Conservation (phyloP, 148 eudicot species). For the Fagopyrum homotropicum region DNA sequence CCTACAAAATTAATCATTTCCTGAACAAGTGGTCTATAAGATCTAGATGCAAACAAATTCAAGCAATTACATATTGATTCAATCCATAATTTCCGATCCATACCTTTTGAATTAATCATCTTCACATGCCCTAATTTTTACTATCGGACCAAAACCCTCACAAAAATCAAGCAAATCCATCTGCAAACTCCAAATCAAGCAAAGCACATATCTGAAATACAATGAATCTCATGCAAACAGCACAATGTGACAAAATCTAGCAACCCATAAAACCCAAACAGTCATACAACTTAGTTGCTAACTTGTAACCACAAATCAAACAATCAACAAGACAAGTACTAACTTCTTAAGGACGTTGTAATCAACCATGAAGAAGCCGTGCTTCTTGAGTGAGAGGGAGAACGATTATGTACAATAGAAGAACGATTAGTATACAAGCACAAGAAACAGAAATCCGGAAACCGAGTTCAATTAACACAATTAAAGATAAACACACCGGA, state of each 20-base stretch:
- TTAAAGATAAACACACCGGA: too few species aligned
- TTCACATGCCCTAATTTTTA: background rate
- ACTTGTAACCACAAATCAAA: too few species aligned
- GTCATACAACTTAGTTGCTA: background rate
- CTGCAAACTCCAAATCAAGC: conserved; percentile 10
- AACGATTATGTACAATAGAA: too few species aligned
- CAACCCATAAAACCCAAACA: background rate
- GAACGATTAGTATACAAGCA: too few species aligned
- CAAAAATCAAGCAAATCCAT: conserved; percentile 17
- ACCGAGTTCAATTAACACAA: too few species aligned
- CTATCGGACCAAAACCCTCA: background rate
- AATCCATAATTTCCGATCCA: background rate
- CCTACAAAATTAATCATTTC: background rate
- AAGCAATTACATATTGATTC: background rate
- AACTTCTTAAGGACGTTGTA: too few species aligned
- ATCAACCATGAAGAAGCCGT: too few species aligned
- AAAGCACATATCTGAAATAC: conserved; percentile 13
- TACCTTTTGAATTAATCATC: background rate
- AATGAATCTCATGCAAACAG: conserved; percentile 15
- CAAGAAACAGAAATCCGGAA: too few species aligned
- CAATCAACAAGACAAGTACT: too few species aligned
- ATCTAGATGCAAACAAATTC: conserved; percentile 1
- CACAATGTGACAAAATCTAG: conserved; percentile 6
- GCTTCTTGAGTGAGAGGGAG: too few species aligned
- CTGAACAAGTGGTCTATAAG: conserved; percentile 1